Conservation (phyloP, 371 early-diverging fungal species). For the Umbelopsis sp. region DNA sequence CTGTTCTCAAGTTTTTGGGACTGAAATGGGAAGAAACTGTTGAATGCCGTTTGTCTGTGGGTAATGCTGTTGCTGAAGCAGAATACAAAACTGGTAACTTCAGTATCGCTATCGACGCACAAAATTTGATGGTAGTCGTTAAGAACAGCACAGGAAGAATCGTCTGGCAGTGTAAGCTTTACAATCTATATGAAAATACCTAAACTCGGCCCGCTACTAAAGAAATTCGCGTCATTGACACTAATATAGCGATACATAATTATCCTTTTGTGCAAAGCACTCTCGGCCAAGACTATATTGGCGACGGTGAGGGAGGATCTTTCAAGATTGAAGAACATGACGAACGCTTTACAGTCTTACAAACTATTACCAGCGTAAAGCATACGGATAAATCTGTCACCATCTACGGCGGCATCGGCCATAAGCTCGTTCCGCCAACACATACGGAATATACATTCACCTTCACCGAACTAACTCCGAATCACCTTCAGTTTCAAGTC, state of each 20-base stretch:
- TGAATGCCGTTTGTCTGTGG: conserved; percentile 33
- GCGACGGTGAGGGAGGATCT: conserved; percentile 28
- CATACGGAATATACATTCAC: conserved; percentile 29
- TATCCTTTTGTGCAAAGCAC: conserved; percentile 42
- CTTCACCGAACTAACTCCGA: conserved; percentile 34
- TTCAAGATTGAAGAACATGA: conserved; percentile 40
- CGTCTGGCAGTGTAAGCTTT: conserved; percentile 36
- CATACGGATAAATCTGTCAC: conserved; percentile 24
- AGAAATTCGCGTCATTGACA: not conserved
- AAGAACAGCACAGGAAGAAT: conserved; percentile 28
- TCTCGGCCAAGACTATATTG: conserved; percentile 35
- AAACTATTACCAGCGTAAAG: conserved; percentile 42
- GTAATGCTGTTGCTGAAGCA: conserved; percentile 30
- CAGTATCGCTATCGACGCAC: conserved; percentile 29
- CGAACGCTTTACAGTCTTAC: conserved; percentile 36
- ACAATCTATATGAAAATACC: not conserved
- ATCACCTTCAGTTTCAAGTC: conserved; percentile 38
- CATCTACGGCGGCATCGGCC: conserved; percentile 40
- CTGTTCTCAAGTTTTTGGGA: conserved; percentile 30
- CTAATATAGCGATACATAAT: conserved; percentile 38
- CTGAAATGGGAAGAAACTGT: conserved; percentile 29
- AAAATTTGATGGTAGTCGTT: conserved; percentile 24
- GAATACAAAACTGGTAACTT: conserved; percentile 32
- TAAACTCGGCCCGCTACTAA: not conserved
- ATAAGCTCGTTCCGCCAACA: conserved; percentile 26